phyloP scores from a whole-genome alignment of 139 green algal genomes.

The Chlorella sp. region DNA sequence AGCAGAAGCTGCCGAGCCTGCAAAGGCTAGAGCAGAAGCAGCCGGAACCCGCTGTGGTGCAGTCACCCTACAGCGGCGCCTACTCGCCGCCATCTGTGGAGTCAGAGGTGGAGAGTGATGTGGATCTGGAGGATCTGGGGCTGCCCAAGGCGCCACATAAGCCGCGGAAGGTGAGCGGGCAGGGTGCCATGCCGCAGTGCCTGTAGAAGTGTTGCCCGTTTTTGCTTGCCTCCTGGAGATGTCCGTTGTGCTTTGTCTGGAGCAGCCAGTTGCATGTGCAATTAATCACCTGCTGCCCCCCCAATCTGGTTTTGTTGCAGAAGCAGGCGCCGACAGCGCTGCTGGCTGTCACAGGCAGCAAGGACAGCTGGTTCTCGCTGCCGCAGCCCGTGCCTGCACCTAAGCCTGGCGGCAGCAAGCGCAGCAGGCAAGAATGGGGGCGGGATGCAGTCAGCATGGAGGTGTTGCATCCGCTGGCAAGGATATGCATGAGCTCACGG shows the following conservation, averaged over 20 bases:
- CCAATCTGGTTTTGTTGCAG: not conserved
- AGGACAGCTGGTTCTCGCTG: not conserved
- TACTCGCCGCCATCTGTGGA: not conserved
- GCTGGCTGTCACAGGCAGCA: not conserved
- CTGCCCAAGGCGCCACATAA: not conserved
- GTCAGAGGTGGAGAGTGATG: not conserved
- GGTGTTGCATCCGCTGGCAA: not conserved
- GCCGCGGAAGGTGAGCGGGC: not conserved
- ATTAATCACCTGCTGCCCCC: not conserved
- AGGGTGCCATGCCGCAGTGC: no score
- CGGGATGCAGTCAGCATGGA: not conserved
- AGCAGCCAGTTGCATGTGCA: not conserved
- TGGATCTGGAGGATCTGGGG: not conserved
- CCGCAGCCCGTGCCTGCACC: not conserved
- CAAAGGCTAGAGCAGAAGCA: not conserved
- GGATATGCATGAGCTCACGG: no score
- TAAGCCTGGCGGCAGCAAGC: not conserved
- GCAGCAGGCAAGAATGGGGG: not conserved
- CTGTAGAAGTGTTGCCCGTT: no score
- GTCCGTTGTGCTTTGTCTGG: not conserved
- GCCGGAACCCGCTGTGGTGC: not conserved
- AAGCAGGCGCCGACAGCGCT: not conserved
- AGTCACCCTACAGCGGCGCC: not conserved
- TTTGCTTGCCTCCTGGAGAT: not conserved
- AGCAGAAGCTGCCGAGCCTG: not conserved